phyloP scores from a whole-genome alignment of 148 eudicot genomes.

The Vaccinium darrowii region DNA sequence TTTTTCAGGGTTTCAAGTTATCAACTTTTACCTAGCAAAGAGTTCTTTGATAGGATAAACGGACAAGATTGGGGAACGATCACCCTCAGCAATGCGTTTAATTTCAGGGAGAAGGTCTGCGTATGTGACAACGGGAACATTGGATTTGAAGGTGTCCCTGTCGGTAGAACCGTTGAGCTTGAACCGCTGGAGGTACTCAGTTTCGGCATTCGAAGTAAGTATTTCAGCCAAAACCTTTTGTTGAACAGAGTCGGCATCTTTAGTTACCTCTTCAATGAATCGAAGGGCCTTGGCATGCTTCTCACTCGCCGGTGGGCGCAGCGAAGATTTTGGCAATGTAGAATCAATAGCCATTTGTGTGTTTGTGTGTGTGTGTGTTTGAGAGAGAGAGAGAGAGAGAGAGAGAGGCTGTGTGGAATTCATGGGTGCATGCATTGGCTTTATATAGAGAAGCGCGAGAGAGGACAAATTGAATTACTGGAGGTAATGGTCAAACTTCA shows the following conservation, averaged over 20 bases:
- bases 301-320: conserved; percentile 1
- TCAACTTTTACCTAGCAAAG: conserved; percentile 22
- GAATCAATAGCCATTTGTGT: background rate
- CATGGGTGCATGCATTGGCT: too few relatives aligned
- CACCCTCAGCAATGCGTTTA: conserved; percentile 25
- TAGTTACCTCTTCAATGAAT: conserved; percentile 25
- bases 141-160: conserved; percentile 24
- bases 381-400: background rate
- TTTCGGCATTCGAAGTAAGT: conserved; percentile 13
- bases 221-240: conserved; percentile 22
- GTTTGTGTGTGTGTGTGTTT: background rate
- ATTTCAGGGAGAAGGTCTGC: conserved; percentile 20
- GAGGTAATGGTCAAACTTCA: too few relatives aligned
- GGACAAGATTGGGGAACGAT: conserved; percentile 25
- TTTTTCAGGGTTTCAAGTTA: too few relatives aligned
- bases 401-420: background rate
- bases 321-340: background rate
- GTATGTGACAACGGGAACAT: conserved; percentile 21
- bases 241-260: conserved; percentile 16
- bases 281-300: conserved; percentile 18
- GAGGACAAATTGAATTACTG: too few relatives aligned
- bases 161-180: conserved; percentile 8
- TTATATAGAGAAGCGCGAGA: too few relatives aligned
- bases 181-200: conserved; percentile 24
- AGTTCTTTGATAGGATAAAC: conserved; percentile 24